Evolutionary conservation across 73 alveolate species (phyloP).

Genomic region (Blepharisma japonicum): DNA sequence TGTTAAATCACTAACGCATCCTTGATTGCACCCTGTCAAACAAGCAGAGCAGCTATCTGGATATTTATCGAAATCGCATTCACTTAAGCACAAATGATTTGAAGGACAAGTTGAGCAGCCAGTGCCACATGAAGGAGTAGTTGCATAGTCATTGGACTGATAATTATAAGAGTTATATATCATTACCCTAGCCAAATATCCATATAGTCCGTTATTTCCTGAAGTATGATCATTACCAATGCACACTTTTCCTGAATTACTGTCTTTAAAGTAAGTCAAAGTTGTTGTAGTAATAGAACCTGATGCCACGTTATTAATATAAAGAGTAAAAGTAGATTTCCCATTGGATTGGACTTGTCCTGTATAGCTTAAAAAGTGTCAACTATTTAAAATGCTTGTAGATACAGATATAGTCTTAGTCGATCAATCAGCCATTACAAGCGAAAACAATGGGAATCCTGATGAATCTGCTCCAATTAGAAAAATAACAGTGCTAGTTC

Average conservation of each 20-base stretch:
- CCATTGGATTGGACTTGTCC: background rate
- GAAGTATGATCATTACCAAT: background rate
- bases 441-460: too few relatives aligned
- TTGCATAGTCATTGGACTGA: background rate
- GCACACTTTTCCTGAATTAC: too few relatives aligned
- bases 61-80: too few relatives aligned
- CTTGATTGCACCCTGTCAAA: background rate
- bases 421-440: too few relatives aligned
- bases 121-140: background rate
- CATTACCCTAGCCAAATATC: background rate
- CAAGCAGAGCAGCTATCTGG: background rate
- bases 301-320: too few relatives aligned
- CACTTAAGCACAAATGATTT: background rate
- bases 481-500: background rate
- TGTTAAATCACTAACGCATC: constrained; percentile 16
- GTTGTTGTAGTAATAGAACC: too few relatives aligned
- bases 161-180: background rate
- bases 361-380: background rate
- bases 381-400: too few relatives aligned
- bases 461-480: too few relatives aligned
- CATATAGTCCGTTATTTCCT: background rate
- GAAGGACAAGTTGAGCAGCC: background rate
- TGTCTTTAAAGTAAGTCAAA: too few relatives aligned
- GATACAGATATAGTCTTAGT: too few relatives aligned
- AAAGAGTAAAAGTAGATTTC: too few relatives aligned